phyloP scores from a whole-genome alignment of 148 eudicot species.

The Gaultheria prostrata region DNA sequence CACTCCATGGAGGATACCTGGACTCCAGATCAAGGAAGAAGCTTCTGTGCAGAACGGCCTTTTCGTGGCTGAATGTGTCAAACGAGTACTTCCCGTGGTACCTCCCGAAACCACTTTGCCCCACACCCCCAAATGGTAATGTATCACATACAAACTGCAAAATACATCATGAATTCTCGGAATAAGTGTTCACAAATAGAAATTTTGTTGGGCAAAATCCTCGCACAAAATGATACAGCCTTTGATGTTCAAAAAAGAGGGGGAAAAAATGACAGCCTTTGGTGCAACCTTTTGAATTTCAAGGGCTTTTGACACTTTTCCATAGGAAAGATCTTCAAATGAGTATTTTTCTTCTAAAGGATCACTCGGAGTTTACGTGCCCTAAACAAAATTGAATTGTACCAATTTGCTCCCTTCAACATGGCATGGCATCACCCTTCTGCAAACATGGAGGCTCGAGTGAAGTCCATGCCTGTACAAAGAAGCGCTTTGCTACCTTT shows the following conservation, averaged over 20 bases:
- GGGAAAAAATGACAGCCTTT: not conserved
- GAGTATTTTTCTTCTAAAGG: not conserved
- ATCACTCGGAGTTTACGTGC: not conserved
- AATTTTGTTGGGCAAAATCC: not conserved
- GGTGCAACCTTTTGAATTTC: not conserved
- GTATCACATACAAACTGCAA: conserved; percentile 69
- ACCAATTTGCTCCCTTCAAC: not conserved
- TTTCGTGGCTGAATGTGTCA: conserved; percentile 89
- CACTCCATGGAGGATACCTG: conserved; percentile 91
- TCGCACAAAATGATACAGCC: no score
- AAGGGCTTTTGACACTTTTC: not conserved
- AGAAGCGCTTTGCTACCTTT: not conserved
- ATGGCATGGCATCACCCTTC: not conserved
- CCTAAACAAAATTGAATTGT: not conserved
- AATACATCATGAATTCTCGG: not conserved
- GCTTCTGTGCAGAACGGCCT: conserved; percentile 64
- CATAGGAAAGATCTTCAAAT: not conserved
- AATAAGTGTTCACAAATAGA: not conserved
- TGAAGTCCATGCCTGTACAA: not conserved
- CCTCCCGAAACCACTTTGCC: conserved; percentile 83
- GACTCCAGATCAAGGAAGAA: conserved; percentile 62
- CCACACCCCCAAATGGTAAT: conserved; percentile 97
- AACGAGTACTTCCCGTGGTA: conserved; percentile 95
- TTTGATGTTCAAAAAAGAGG: no score
- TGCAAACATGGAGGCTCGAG: no score